These are phyloP conservation scores for Primulina tabacum DNA, from an alignment of 257 asterid genomes.

Conservation along the genomic window DNA sequence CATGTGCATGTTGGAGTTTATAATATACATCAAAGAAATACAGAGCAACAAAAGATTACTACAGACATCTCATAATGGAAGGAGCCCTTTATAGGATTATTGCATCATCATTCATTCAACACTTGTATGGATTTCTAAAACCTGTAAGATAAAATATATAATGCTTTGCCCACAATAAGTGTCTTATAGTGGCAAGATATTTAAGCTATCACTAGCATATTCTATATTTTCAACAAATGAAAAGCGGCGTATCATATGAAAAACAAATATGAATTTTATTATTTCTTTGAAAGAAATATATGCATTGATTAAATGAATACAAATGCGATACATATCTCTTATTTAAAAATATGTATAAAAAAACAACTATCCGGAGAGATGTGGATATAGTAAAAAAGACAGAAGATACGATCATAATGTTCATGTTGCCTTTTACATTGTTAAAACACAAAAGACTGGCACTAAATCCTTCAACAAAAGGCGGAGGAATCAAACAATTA, in stretches of 20 bases:
- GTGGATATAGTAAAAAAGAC: constrained; percentile 24
- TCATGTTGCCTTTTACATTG: constrained; percentile 42
- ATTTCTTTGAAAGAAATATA: neutral
- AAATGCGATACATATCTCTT: neutral
- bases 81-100: neutral
- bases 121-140: neutral
- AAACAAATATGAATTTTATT: neutral
- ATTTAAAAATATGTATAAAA: constrained; percentile 10
- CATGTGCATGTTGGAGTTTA: neutral
- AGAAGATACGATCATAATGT: constrained; percentile 32
- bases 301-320: neutral
- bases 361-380: constrained; percentile 29
- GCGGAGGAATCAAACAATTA: constrained; percentile 13
- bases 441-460: constrained; percentile 23
- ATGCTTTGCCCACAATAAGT: neutral
- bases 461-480: constrained; percentile 23
- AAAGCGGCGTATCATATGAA: neutral
- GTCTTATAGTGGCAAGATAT: neutral
- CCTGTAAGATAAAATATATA: neutral
- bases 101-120: neutral
- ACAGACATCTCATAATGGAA: neutral
- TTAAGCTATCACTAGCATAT: neutral
- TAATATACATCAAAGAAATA: too few species aligned
- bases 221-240: neutral
- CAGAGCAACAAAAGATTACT: neutral